These are phyloP conservation scores for Hymenoscyphus albidus DNA, from an alignment of 2,329 filamentous ascomycete genomes.

Conservation along the genomic window DNA sequence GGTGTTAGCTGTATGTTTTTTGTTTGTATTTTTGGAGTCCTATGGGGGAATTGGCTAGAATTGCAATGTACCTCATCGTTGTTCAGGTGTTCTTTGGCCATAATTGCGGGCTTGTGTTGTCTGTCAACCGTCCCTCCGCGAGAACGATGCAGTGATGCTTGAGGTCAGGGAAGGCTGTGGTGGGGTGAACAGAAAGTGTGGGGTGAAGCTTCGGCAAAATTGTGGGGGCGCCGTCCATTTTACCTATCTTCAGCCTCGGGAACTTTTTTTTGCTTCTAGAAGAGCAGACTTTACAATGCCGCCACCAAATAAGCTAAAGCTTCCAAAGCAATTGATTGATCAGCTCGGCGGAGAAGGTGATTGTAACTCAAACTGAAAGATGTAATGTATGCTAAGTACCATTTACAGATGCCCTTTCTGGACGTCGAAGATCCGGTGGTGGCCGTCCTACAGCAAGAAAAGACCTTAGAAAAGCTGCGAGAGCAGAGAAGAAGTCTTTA, in stretches of 20 bases:
- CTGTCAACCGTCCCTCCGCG: not conserved
- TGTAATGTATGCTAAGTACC: slow-evolving; percentile 11
- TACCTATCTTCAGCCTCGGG: slow-evolving; percentile 14
- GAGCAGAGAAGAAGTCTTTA: slow-evolving; percentile 31
- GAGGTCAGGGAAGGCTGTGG: slow-evolving; percentile 2
- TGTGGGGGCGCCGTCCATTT: not conserved
- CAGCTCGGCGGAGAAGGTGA: slow-evolving; percentile 40
- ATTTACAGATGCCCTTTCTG: slow-evolving; percentile 23
- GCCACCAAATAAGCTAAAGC: slow-evolving; percentile 37
- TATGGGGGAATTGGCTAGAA: not conserved
- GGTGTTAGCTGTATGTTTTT: slow-evolving; percentile 20
- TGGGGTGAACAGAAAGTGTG: slow-evolving; percentile 4
- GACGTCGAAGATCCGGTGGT: slow-evolving; percentile 16
- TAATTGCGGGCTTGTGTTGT: slow-evolving; percentile 27
- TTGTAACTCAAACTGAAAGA: not conserved
- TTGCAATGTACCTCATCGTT: slow-evolving; percentile 53
- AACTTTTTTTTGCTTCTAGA: not conserved
- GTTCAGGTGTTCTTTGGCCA: slow-evolving; percentile 50
- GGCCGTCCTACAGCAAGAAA: slow-evolving; percentile 28
- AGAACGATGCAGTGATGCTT: not conserved
- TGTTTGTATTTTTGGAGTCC: not conserved
- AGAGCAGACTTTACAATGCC: slow-evolving; percentile 21
- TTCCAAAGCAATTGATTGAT: slow-evolving; percentile 44
- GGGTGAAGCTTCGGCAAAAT: not conserved
- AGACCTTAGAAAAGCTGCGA: slow-evolving; percentile 33